Percentiles rank a stretch among this genome's conserved stretches.
Evolutionary conservation across 2,329 filamentous ascomycete species (phyloP).

Genomic region (Aureobasidium sp.): DNA sequence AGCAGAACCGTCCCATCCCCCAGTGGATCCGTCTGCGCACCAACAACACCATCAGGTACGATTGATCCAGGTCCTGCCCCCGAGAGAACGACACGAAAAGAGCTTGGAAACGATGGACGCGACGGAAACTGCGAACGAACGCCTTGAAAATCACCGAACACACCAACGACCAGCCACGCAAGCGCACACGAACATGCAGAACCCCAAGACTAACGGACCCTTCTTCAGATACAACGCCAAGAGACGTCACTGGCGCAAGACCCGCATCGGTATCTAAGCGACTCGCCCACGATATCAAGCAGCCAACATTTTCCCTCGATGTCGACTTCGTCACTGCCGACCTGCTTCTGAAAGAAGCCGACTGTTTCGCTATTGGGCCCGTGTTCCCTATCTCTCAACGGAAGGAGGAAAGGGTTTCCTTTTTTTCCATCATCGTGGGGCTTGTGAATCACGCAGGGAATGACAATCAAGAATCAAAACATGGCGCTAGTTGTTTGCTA

Average conservation of each 20-base stretch:
- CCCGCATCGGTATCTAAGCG: conserved; percentile 93
- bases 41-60: conserved; percentile 98
- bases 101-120: neutral
- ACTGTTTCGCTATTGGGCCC: conserved; percentile 12
- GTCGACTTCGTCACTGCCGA: conserved; percentile 11
- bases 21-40: conserved; percentile 99
- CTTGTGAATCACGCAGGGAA: conserved; percentile 9
- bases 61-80: conserved; percentile 21
- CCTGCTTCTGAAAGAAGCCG: conserved; percentile 13
- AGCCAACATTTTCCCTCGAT: conserved; percentile 15
- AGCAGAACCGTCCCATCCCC: conserved; percentile 99
- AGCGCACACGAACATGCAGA: neutral
- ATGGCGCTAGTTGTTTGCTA: conserved; percentile 15
- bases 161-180: neutral
- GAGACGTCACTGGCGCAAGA: conserved; percentile 99
- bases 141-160: neutral
- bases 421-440: conserved; percentile 13
- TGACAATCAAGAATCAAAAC: conserved; percentile 14
- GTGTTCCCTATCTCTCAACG: conserved; percentile 6
- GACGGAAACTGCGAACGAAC: neutral
- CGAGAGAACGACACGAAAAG: neutral
- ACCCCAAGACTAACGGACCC: conserved; percentile 8
- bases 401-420: neutral
- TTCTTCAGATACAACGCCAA: conserved; percentile 92
- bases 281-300: conserved; percentile 34